Percentiles rank a stretch among this genome's conserved stretches.
These are phyloP conservation scores for Aureobasidium zeae DNA, from an alignment of 2,329 filamentous ascomycete genomes.

Conservation along the genomic window DNA sequence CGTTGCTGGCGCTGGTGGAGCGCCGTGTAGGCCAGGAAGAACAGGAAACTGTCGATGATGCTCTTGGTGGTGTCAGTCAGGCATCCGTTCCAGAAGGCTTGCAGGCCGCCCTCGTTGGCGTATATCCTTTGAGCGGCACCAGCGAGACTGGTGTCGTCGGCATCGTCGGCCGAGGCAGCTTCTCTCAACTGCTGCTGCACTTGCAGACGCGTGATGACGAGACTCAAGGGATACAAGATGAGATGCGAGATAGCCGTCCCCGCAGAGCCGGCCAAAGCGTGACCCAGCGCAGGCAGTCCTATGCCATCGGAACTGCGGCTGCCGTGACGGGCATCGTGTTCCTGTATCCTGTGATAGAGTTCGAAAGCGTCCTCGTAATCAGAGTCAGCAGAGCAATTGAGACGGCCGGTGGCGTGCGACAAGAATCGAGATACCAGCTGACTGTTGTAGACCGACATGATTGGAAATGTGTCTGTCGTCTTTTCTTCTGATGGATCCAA, in stretches of 20 bases:
- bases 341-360: constrained; percentile 25
- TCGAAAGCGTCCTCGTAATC: constrained; percentile 25
- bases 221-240: constrained; percentile 68
- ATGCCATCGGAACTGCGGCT: constrained; percentile 27
- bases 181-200: constrained; percentile 55
- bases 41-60: constrained; percentile 66
- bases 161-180: constrained; percentile 27
- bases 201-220: constrained; percentile 74
- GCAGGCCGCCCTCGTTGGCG: constrained; percentile 56
- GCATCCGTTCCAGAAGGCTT: constrained; percentile 53
- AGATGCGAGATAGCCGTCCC: constrained; percentile 73
- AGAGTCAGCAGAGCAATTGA: constrained; percentile 22
- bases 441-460: constrained; percentile 20
- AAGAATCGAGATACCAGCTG: constrained; percentile 23
- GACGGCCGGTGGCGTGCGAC: constrained; percentile 16
- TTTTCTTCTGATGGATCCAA: background rate
- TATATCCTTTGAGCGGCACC: constrained; percentile 67
- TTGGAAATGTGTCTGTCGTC: background rate
- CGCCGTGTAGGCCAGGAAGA: constrained; percentile 72
- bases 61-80: constrained; percentile 37
- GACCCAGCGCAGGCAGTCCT: constrained; percentile 63
- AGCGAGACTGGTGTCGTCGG: constrained; percentile 54
- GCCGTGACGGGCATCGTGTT: constrained; percentile 17
- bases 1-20: constrained; percentile 38
- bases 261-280: constrained; percentile 69